These are phyloP conservation scores for Eimeria maxima DNA, from an alignment of 169 alveolate genomes.

Conservation along the genomic window DNA sequence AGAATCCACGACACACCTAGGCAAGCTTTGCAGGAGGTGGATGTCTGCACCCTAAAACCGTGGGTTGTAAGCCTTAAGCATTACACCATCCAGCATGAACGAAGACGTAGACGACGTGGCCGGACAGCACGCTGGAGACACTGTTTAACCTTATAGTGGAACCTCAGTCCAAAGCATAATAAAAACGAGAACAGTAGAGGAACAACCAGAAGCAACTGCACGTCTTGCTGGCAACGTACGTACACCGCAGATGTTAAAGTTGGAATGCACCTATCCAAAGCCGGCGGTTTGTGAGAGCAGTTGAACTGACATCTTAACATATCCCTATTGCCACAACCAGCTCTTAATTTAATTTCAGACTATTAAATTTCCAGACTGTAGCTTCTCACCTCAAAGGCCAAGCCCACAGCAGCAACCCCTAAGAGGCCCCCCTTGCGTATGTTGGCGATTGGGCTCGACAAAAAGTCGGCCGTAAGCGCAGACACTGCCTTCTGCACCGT, in stretches of 20 bases:
- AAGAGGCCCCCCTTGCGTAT: slow-evolving; percentile 78
- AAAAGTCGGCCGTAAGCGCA: slow-evolving; percentile 52
- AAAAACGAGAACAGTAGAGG: neutral
- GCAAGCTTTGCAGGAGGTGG: neutral
- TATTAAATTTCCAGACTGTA: no score
- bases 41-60: neutral
- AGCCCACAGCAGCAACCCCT: slow-evolving; percentile 79
- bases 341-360: no score
- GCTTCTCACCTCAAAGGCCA: slow-evolving; percentile 69
- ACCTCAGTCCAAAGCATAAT: neutral
- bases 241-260: neutral
- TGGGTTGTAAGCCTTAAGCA: neutral
- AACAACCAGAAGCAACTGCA: neutral
- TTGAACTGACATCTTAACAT: neutral
- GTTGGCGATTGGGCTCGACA: slow-evolving; percentile 66
- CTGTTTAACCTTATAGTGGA: neutral
- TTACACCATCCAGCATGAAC: neutral
- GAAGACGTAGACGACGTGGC: neutral
- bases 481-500: slow-evolving; percentile 36
- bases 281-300: neutral
- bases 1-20: neutral
- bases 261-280: neutral
- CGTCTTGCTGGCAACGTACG: neutral
- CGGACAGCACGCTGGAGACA: neutral
- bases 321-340: neutral